phyloP scores from a whole-genome alignment of 768 basidiomycete genomes.

The Chlorophyllum brunneum region DNA sequence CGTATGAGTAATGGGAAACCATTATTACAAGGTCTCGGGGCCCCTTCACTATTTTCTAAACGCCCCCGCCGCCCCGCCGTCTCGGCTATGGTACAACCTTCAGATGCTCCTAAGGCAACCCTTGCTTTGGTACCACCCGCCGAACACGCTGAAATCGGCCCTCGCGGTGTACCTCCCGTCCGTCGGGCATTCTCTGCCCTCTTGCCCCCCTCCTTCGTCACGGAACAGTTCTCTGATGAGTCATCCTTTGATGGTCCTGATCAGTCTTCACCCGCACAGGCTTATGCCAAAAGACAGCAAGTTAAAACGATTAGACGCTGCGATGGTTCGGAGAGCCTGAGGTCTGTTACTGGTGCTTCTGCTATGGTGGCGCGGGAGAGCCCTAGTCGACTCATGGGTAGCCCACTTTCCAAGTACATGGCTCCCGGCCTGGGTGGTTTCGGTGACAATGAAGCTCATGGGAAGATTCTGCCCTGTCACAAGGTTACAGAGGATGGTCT shows the following conservation, averaged over 20 bases:
- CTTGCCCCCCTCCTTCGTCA: slow-evolving; percentile 51
- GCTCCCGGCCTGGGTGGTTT: slow-evolving; percentile 75
- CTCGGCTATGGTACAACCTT: slow-evolving; percentile 56
- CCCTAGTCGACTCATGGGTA: slow-evolving; percentile 11
- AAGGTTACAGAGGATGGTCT: slow-evolving; percentile 92
- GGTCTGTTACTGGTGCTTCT: slow-evolving; percentile 66
- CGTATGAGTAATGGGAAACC: slow-evolving; percentile 48
- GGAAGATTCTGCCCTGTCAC: slow-evolving; percentile 93
- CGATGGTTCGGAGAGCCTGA: slow-evolving; percentile 80
- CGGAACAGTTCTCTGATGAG: slow-evolving; percentile 42
- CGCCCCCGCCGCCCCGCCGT: slow-evolving; percentile 64
- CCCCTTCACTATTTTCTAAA: slow-evolving; percentile 51
- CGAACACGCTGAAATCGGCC: slow-evolving; percentile 24
- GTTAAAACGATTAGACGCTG: slow-evolving; percentile 73
- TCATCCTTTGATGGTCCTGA: slow-evolving; percentile 66
- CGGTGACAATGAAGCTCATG: slow-evolving; percentile 88
- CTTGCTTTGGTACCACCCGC: slow-evolving; percentile 31
- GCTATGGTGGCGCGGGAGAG: slow-evolving; percentile 52
- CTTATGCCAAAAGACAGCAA: slow-evolving; percentile 75
- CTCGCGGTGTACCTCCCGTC: slow-evolving; percentile 43
- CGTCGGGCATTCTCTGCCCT: slow-evolving; percentile 79
- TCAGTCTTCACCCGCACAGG: slow-evolving; percentile 78
- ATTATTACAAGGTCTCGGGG: slow-evolving; percentile 48
- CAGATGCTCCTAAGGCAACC: slow-evolving; percentile 36
- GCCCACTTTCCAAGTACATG: slow-evolving; percentile 51